Conservation (phyloP, 345 rosid species). For the Toxicodendron radicans region DNA sequence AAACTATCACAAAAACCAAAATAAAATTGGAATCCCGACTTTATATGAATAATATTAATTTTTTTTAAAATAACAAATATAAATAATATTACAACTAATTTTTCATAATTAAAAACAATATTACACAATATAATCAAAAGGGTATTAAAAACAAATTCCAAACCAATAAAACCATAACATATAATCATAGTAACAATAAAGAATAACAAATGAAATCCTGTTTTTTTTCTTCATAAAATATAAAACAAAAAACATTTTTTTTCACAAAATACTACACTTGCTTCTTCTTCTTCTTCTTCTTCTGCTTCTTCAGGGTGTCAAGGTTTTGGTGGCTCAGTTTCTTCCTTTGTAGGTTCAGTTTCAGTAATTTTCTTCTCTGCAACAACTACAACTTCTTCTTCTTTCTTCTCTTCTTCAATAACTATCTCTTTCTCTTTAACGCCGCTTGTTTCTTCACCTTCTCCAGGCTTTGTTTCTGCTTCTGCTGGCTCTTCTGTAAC, state of each 20-base stretch:
- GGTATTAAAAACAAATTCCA: neutral
- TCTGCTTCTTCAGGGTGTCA: slow-evolving; percentile 19
- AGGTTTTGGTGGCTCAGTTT: slow-evolving; percentile 44
- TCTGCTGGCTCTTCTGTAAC: slow-evolving; percentile 39
- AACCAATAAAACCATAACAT: slow-evolving; percentile 1
- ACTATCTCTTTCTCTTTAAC: slow-evolving; percentile 45
- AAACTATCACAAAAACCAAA: no score
- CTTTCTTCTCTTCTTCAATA: slow-evolving; percentile 49
- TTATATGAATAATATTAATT: no score
- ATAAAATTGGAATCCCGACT: no score
- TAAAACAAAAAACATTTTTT: no score
- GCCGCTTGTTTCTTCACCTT: slow-evolving; percentile 34
- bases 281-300: neutral
- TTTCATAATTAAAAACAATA: no score
- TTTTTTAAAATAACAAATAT: no score
- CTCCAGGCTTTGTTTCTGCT: slow-evolving; percentile 25
- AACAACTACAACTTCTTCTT: slow-evolving; percentile 17
- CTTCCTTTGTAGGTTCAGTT: slow-evolving; percentile 20
- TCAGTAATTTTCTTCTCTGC: slow-evolving; percentile 13
- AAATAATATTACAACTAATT: no score
- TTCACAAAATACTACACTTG: neutral
- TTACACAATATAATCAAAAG: neutral
- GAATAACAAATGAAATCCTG: slow-evolving; percentile 28
- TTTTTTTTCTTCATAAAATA: neutral
- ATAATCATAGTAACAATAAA: slow-evolving; percentile 11